phyloP scores from a whole-genome alignment of 2,329 filamentous ascomycete species.

The Colletotrichum karsti region DNA sequence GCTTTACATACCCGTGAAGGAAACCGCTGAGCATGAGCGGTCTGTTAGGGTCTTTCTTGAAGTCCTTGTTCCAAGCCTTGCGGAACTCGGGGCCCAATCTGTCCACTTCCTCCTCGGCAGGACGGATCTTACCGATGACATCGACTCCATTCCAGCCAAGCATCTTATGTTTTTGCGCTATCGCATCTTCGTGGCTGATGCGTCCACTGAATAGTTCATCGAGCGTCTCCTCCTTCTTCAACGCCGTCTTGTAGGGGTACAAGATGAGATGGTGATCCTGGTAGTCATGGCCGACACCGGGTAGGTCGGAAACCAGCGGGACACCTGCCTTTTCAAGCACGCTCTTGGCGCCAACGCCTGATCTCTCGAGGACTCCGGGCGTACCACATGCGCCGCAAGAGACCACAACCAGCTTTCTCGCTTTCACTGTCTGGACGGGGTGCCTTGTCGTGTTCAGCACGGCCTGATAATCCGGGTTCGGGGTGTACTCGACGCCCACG shows the following conservation, averaged over 20 bases:
- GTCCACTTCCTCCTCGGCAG: constrained; percentile 58
- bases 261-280: constrained; percentile 63
- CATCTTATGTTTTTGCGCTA: constrained; percentile 38
- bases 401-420: constrained; percentile 56
- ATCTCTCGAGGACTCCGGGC: constrained; percentile 58
- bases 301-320: constrained; percentile 30
- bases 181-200: constrained; percentile 29
- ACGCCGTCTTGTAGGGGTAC: constrained; percentile 57
- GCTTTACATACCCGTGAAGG: constrained; percentile 29
- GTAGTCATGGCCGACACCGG: constrained; percentile 38
- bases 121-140: constrained; percentile 60
- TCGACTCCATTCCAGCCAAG: constrained; percentile 66
- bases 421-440: constrained; percentile 35
- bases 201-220: constrained; percentile 37
- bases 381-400: constrained; percentile 52
- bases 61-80: constrained; percentile 60
- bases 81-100: constrained; percentile 59
- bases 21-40: constrained; percentile 34
- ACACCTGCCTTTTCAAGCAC: constrained; percentile 32
- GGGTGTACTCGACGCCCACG: constrained; percentile 66
- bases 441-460: constrained; percentile 22
- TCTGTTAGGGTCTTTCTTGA: constrained; percentile 38
- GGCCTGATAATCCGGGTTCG: constrained; percentile 42
- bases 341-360: constrained; percentile 54
- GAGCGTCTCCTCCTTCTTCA: constrained; percentile 54